These are phyloP conservation scores for Tetradesmus obliquus DNA, from an alignment of 139 green algal genomes.

Conservation along the genomic window DNA sequence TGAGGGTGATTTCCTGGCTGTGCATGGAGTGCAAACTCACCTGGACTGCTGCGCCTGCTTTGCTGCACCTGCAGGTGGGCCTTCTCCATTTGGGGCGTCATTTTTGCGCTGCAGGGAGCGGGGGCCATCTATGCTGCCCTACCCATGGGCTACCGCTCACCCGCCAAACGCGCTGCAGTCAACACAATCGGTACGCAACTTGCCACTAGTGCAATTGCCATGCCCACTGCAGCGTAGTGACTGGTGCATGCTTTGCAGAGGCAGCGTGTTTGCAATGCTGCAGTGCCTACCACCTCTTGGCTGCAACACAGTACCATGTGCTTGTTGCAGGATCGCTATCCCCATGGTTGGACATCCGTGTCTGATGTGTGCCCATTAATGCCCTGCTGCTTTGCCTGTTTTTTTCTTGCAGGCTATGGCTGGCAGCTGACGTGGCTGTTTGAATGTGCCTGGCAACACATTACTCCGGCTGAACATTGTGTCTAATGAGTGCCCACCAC, in stretches of 20 bases:
- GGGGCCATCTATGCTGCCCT: constrained; percentile 59
- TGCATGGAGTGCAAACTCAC: no score
- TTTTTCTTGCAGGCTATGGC: constrained; percentile 23
- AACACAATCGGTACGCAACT: constrained; percentile 24
- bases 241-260: background rate
- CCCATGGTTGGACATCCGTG: no score
- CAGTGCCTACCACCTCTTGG: background rate
- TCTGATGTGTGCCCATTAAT: background rate
- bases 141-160: background rate
- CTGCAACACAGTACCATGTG: background rate
- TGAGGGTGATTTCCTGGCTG: no score
- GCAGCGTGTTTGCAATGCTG: background rate
- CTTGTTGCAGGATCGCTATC: background rate
- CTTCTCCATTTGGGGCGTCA: constrained; percentile 77
- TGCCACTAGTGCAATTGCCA: background rate
- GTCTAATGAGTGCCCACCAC: background rate
- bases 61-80: constrained; percentile 54
- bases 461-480: background rate
- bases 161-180: constrained; percentile 29
- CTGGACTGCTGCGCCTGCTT: background rate
- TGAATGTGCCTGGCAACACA: constrained; percentile 59
- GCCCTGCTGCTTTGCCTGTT: background rate
- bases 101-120: constrained; percentile 70
- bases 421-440: constrained; percentile 71
- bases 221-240: constrained; percentile 9